Base-by-base conservation (phyloP, 768 basidiomycete genomes). In the Mycena olivaceomarginata region DNA sequence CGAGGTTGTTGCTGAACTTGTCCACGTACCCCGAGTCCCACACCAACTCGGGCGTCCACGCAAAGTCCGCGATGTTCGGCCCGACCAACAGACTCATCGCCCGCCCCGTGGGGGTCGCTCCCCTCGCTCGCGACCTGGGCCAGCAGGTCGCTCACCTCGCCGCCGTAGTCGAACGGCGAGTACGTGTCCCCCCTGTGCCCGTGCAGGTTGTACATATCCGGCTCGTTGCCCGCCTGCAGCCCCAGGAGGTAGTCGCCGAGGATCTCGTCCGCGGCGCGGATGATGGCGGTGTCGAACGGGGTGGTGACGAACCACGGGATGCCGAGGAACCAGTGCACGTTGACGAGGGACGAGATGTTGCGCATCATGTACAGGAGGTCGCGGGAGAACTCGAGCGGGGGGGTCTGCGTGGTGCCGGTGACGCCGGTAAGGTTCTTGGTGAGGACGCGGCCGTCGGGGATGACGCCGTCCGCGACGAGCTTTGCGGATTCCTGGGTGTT, bases 351-450 rank as follows among this genome's bases (percentile, higher is more conserved):
- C 0, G 88, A 87, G 67, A 91, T 85, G 74, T 91, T 91, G 2
- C 83, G 78, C 82, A 92, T 88, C 57, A 89, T 82, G 79, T 90
- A 89, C 74, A 93, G 85, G 20, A 93, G 83, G 59, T 91, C 90
- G 0, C 85, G 80, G 1, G 91, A 89, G 66, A 91, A 86, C 43
- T 88, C 83, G 67, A 91, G 87, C 12, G 90, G 84, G 25, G 90
- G 88, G 57, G 92, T 92, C 31, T 89, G 84, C 43, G 91, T 92
- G 7, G 73, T 74, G 53, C 73, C 73, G 1, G 53, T 43, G 15
- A 74, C 40, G 45, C 48, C 46, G 7, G 40, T 64, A 41, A 46
- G 41, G 48, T 81, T 75, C 65, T 83, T 83, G 53, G 79, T 76
- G 8, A 83, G 77, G n/a, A 83, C 81, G 37, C 77, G 84, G 39